These are phyloP conservation scores for Telopea speciosissima DNA, from an alignment of 177 flowering plant genomes.

Conservation along the genomic window DNA sequence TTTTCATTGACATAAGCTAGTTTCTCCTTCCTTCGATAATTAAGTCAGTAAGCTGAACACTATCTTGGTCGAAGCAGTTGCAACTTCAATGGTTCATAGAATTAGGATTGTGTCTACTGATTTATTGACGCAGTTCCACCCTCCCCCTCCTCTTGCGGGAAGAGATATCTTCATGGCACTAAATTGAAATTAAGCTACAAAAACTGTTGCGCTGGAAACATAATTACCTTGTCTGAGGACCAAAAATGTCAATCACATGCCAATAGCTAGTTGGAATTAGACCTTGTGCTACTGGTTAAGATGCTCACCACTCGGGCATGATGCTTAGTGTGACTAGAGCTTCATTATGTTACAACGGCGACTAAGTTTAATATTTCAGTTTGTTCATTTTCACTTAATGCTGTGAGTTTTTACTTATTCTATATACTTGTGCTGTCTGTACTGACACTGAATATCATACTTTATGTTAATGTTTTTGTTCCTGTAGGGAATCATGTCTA, in stretches of 20 bases:
- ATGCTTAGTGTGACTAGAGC: no score
- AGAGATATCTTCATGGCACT: neutral
- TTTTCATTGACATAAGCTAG: neutral
- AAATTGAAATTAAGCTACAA: no score
- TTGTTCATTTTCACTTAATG: no score
- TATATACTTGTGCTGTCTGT: neutral
- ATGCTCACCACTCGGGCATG: neutral
- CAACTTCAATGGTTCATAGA: neutral
- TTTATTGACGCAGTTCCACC: neutral
- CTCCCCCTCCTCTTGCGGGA: no score
- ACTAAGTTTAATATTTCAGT: no score
- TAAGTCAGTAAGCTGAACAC: neutral
- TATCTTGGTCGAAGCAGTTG: neutral
- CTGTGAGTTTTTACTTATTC: no score
- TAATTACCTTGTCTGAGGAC: no score
- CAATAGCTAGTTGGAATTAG: no score
- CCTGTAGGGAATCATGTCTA: constrained; percentile 43
- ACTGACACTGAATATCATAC: neutral
- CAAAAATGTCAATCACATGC: no score
- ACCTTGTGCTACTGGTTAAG: no score
- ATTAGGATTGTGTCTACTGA: neutral
- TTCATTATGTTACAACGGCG: no score
- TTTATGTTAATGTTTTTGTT: constrained; percentile 1
- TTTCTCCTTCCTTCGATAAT: neutral
- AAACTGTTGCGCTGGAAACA: no score